A percentile compares a stretch with the other conserved stretches of the same genome.
Evolutionary conservation across 164 flowering plant species (phyloP).

Genomic region (Annona cherimola): DNA sequence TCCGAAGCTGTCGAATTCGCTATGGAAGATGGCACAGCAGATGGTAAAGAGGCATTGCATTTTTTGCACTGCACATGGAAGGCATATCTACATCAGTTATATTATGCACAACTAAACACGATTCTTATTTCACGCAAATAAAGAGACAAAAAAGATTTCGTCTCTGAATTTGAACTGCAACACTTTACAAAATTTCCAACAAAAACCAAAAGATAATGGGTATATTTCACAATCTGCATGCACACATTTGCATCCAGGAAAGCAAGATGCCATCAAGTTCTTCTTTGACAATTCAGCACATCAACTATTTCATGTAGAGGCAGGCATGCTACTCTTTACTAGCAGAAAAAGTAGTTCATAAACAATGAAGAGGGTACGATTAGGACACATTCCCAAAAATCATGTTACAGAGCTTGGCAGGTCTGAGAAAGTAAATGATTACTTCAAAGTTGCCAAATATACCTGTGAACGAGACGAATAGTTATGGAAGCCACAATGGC

Average conservation of each 20-base stretch:
- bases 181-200: not conserved
- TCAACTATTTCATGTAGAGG: not conserved
- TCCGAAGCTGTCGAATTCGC: constrained; percentile 20
- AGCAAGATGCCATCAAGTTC: not conserved
- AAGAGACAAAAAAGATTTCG: not conserved
- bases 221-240: not conserved
- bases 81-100: constrained; percentile 4
- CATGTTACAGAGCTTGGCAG: not conserved
- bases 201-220: not conserved
- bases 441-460: constrained; percentile 29
- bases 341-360: not conserved
- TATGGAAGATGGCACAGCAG: constrained; percentile 31
- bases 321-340: not conserved
- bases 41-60: constrained; percentile 67
- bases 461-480: constrained; percentile 91
- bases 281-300: not conserved
- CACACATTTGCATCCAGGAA: not conserved
- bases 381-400: not conserved
- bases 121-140: not conserved
- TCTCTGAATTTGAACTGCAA: not conserved
- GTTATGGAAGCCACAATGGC: constrained; percentile 91
- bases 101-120: not conserved
- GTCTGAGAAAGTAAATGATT: not conserved
- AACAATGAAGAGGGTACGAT: not conserved
- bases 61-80: constrained; percentile 73